phyloP scores from a whole-genome alignment of 2,329 filamentous ascomycete genomes.

The Alternaria hordeiaustralica region DNA sequence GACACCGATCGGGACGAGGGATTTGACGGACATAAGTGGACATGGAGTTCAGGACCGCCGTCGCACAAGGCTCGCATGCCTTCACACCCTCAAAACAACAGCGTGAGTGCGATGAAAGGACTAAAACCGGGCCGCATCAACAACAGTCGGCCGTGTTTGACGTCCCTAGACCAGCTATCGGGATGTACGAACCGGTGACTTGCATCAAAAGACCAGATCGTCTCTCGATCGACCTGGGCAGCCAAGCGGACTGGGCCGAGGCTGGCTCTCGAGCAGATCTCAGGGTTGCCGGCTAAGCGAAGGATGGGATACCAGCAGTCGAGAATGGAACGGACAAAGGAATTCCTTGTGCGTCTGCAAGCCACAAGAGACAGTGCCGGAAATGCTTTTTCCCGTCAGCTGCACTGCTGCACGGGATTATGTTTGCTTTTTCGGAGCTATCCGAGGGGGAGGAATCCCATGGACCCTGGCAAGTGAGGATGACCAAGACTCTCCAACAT shows the following conservation, averaged over 20 bases:
- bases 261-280: not conserved
- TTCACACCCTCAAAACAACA: slow-evolving; percentile 41
- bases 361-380: not conserved
- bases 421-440: not conserved
- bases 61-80: slow-evolving; percentile 63
- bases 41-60: slow-evolving; percentile 58
- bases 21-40: slow-evolving; percentile 60
- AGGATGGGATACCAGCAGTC: not conserved
- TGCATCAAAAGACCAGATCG: not conserved
- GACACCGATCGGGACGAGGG: slow-evolving; percentile 57
- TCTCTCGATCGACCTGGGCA: not conserved
- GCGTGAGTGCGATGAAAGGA: not conserved
- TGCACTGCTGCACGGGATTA: not conserved
- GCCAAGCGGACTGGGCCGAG: not conserved
- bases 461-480: not conserved
- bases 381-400: not conserved
- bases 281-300: not conserved
- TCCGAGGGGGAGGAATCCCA: not conserved
- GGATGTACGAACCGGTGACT: not conserved
- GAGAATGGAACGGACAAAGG: not conserved
- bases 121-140: not conserved
- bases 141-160: not conserved
- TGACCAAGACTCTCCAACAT: not conserved
- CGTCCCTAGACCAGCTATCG: not conserved
- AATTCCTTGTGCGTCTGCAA: not conserved